Evolutionary conservation across 2,329 filamentous ascomycete genomes (phyloP).

Genomic region (Microcyclosporella mali): DNA sequence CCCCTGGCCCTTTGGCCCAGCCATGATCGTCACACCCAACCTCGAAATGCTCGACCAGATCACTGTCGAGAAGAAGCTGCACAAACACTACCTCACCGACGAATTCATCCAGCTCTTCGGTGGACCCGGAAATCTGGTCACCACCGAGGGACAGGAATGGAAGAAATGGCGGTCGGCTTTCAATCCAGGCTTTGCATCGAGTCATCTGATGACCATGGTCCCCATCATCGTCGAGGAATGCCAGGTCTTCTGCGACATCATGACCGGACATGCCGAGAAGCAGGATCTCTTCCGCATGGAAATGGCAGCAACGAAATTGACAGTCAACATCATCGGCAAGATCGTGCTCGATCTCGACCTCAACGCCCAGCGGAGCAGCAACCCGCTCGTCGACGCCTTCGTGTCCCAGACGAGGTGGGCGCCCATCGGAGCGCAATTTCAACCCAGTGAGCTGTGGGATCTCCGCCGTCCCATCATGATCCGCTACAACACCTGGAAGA

Average conservation of each 20-base stretch:
- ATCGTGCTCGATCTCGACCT: slow-evolving; percentile 36
- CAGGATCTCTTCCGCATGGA: slow-evolving; percentile 38
- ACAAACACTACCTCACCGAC: slow-evolving; percentile 30
- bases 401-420: slow-evolving; percentile 33
- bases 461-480: slow-evolving; percentile 32
- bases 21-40: slow-evolving; percentile 34
- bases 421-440: slow-evolving; percentile 29
- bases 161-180: slow-evolving; percentile 41
- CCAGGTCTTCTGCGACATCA: slow-evolving; percentile 29
- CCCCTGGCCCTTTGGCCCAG: slow-evolving; percentile 37
- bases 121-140: slow-evolving; percentile 34
- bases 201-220: slow-evolving; percentile 36
- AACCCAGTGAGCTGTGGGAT: slow-evolving; percentile 34
- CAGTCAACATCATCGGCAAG: slow-evolving; percentile 40
- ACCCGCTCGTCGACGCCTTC: slow-evolving; percentile 35
- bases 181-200: slow-evolving; percentile 37
- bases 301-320: slow-evolving; percentile 34
- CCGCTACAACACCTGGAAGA: slow-evolving; percentile 32
- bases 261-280: slow-evolving; percentile 32
- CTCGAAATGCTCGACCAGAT: slow-evolving; percentile 36
- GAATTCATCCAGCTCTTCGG: slow-evolving; percentile 33
- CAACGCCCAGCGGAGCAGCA: slow-evolving; percentile 30
- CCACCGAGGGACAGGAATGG: slow-evolving; percentile 35
- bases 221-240: slow-evolving; percentile 34
- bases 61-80: slow-evolving; percentile 29